These are phyloP conservation scores for Coemansia sp. DNA, from an alignment of 192 early-diverging fungal species.

Conservation along the genomic window DNA sequence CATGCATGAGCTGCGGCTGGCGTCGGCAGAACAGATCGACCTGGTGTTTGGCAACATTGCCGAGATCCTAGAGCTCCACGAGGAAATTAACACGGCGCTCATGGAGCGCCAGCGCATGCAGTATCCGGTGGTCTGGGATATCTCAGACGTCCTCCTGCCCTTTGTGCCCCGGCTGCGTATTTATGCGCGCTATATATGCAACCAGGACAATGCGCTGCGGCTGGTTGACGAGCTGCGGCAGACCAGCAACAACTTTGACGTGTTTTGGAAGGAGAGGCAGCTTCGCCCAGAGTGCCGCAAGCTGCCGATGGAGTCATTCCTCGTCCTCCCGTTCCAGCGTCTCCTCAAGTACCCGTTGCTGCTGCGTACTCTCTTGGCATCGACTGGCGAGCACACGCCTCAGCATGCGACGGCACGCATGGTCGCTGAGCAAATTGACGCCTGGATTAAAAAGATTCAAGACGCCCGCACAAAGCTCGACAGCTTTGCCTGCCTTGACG, in stretches of 20 bases:
- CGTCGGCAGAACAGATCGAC: conserved; percentile 48
- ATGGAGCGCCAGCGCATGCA: conserved; percentile 57
- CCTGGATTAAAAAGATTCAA: conserved; percentile 51
- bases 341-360: conserved; percentile 61
- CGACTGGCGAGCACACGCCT: conserved; percentile 46
- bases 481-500: conserved; percentile 41
- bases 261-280: conserved; percentile 54
- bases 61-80: conserved; percentile 56
- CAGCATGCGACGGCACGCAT: conserved; percentile 31
- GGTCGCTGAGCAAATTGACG: conserved; percentile 44
- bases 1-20: conserved; percentile 45
- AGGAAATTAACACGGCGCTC: conserved; percentile 51
- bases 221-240: conserved; percentile 47
- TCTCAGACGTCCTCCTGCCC: conserved; percentile 53
- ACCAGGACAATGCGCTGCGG: conserved; percentile 57
- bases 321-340: conserved; percentile 60
- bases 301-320: conserved; percentile 56
- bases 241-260: conserved; percentile 49
- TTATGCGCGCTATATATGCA: conserved; percentile 56
- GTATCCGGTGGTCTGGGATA: conserved; percentile 55
- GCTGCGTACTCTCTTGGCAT: conserved; percentile 52
- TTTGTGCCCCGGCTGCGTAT: conserved; percentile 50
- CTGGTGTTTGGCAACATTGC: conserved; percentile 53
- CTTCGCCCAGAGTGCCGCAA: conserved; percentile 51
- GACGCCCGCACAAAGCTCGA: conserved; percentile 43